Evolutionary conservation across 441 rosid genomes (phyloP).

Genomic region (Pelargonium cotyledonis): DNA sequence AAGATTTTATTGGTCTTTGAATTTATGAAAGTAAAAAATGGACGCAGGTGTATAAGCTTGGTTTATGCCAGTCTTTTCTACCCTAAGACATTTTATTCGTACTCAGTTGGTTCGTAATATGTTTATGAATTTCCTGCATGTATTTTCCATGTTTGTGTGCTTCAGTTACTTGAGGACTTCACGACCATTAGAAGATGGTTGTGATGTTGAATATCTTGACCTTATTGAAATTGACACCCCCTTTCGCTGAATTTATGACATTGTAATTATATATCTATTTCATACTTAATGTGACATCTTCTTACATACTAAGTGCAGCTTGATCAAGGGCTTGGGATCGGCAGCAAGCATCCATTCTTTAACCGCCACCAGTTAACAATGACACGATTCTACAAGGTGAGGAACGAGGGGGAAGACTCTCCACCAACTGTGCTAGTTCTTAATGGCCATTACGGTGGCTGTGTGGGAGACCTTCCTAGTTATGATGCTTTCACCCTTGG

Average conservation of each 20-base stretch:
- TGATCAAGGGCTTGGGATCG: constrained; percentile 96
- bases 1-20: too few relatives aligned
- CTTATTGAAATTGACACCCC: too few relatives aligned
- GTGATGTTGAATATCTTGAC: too few relatives aligned
- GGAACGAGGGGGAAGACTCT: constrained; percentile 74
- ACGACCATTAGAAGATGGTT: neutral
- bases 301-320: constrained; percentile 41
- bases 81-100: too few relatives aligned
- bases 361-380: constrained; percentile 85
- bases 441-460: constrained; percentile 93
- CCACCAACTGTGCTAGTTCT: constrained; percentile 92
- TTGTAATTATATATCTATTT: neutral
- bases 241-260: too few relatives aligned
- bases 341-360: constrained; percentile 87
- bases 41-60: too few relatives aligned
- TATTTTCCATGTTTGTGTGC: too few relatives aligned
- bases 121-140: too few relatives aligned
- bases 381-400: constrained; percentile 74
- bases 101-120: too few relatives aligned
- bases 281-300: constrained; percentile 6
- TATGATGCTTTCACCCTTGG: constrained; percentile 96
- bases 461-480: constrained; percentile 93
- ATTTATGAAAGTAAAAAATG: too few relatives aligned
- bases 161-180: too few relatives aligned
- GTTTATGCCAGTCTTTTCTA: too few relatives aligned